phyloP scores from a whole-genome alignment of 441 rosid species.

The Bruguiera hainesii region DNA sequence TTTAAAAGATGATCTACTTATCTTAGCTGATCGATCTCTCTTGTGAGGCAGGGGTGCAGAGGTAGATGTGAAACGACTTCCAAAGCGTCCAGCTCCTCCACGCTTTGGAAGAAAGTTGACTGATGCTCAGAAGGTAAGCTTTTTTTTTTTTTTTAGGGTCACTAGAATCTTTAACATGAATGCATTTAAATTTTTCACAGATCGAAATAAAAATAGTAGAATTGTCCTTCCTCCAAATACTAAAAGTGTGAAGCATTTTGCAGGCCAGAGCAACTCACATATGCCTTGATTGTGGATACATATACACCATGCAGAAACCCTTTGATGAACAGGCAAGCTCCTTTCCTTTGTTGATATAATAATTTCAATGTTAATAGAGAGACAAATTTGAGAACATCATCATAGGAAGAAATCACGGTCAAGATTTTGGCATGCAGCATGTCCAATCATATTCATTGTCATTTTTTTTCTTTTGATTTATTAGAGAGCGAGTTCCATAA shows the following conservation, averaged over 20 bases:
- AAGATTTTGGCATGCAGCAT: too few species aligned
- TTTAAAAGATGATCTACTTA: not conserved
- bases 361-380: not conserved
- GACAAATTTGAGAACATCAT: too few species aligned
- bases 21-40: slow-evolving; percentile 6
- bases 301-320: slow-evolving; percentile 67
- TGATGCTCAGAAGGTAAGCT: slow-evolving; percentile 73
- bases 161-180: not conserved
- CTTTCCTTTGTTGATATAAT: not conserved
- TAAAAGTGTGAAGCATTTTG: slow-evolving; percentile 13
- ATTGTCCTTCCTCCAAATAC: too few species aligned
- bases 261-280: slow-evolving; percentile 95
- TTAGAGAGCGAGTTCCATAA: too few species aligned
- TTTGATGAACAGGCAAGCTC: slow-evolving; percentile 77
- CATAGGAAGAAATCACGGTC: too few species aligned
- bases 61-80: slow-evolving; percentile 77
- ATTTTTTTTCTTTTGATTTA: too few species aligned
- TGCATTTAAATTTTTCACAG: not conserved
- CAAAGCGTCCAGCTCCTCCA: slow-evolving; percentile 95
- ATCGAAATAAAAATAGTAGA: not conserved
- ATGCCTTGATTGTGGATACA: slow-evolving; percentile 91
- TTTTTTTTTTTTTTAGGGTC: not conserved
- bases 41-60: slow-evolving; percentile 64
- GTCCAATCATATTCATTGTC: too few species aligned
- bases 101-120: slow-evolving; percentile 90